Conservation (phyloP, 163 green algal genomes). For the Scenedesmus sp. region DNA sequence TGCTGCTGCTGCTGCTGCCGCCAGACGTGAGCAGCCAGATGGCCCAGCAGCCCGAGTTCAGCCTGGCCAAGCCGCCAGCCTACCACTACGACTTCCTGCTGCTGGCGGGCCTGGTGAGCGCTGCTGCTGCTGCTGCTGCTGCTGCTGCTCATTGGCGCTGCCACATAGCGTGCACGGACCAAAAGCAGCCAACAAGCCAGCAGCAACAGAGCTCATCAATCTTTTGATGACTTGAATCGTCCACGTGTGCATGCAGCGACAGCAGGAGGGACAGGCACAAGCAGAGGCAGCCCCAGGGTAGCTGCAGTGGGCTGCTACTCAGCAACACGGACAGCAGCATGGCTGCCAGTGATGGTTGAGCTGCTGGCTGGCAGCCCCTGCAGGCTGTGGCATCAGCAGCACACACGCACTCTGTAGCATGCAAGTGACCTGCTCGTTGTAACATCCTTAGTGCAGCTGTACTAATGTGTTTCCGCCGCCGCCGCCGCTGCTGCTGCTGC, state of each 20-base stretch:
- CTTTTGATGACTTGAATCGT: too few relatives aligned
- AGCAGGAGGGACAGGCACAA: too few relatives aligned
- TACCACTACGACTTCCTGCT: conserved; percentile 83
- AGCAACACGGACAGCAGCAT: background rate
- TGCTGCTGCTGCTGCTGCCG: background rate
- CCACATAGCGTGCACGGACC: too few relatives aligned
- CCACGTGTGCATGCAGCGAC: background rate
- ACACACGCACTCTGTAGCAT: background rate
- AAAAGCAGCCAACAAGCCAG: background rate
- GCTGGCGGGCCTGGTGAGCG: conserved; percentile 56
- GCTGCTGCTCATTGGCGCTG: background rate
- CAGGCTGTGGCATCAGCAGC: background rate
- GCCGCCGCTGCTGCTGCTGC: background rate
- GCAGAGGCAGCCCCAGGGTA: background rate
- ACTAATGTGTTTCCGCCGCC: background rate
- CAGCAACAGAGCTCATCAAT: background rate
- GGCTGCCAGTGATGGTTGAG: background rate
- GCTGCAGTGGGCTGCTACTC: background rate
- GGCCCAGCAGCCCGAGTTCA: conserved; percentile 85
- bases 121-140: background rate
- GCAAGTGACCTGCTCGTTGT: background rate
- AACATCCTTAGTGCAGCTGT: background rate
- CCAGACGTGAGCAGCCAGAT: conserved; percentile 79
- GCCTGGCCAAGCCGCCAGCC: conserved; percentile 77
- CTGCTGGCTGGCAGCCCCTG: background rate